phyloP scores from a whole-genome alignment of 2,329 filamentous ascomycete species.

The Exserohilum turcica region DNA sequence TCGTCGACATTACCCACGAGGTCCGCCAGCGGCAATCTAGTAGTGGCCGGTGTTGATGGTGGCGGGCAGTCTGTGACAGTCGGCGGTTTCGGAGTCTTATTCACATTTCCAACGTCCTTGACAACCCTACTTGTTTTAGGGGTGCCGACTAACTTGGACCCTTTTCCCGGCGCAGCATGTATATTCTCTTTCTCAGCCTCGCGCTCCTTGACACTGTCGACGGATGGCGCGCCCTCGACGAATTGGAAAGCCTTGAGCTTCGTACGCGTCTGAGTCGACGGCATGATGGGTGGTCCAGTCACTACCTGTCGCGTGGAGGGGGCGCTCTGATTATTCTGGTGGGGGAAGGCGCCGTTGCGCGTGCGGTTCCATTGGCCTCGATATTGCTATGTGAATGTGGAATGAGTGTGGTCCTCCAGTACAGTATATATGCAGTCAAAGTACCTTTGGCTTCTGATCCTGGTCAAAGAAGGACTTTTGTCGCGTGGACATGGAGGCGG shows the following conservation, averaged over 20 bases:
- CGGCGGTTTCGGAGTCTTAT: conserved; percentile 35
- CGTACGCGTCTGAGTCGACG: conserved; percentile 58
- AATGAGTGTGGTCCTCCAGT: conserved; percentile 11
- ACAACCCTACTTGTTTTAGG: conserved; percentile 26
- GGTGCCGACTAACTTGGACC: conserved; percentile 21
- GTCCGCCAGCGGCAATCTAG: conserved; percentile 64
- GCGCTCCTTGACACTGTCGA: conserved; percentile 23
- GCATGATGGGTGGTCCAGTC: conserved; percentile 51
- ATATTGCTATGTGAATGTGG: conserved; percentile 23
- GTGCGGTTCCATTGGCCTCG: conserved; percentile 46
- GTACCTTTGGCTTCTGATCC: conserved; percentile 50
- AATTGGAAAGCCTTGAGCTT: conserved; percentile 64
- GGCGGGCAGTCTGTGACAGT: conserved; percentile 42
- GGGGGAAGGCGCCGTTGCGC: conserved; percentile 36
- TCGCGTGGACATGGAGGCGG: conserved; percentile 50
- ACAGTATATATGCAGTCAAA: not conserved
- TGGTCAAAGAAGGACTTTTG: conserved; percentile 60
- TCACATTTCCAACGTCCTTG: conserved; percentile 20
- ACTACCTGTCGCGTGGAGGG: conserved; percentile 41
- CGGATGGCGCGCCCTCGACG: conserved; percentile 44
- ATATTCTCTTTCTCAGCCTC: conserved; percentile 55
- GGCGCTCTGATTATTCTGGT: conserved; percentile 32
- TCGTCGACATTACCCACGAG: conserved; percentile 66
- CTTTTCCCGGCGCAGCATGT: conserved; percentile 8
- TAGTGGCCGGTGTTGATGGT: conserved; percentile 64